phyloP scores from a whole-genome alignment of 371 early-diverging fungal genomes.

The Mortierella sp. region DNA sequence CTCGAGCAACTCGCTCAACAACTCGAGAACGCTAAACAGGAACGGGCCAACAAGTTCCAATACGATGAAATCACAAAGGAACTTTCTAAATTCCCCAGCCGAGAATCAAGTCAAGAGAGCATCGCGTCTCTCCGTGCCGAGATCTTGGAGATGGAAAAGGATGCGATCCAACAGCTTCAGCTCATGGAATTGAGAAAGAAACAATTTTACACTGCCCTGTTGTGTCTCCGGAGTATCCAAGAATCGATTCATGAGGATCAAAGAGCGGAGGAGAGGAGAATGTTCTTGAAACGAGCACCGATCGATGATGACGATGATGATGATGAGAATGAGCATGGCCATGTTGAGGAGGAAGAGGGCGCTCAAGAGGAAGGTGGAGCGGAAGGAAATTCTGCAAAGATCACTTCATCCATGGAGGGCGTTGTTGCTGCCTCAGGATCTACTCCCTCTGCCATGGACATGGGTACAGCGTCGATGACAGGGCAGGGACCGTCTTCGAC shows the following conservation, averaged over 20 bases:
- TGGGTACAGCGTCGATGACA: neutral
- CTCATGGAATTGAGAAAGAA: conserved; percentile 36
- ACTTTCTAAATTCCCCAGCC: conserved; percentile 29
- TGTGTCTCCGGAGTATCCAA: conserved; percentile 31
- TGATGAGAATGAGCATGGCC: conserved; percentile 1
- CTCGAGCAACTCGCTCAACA: conserved; percentile 29
- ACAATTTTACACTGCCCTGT: conserved; percentile 39
- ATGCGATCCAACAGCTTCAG: conserved; percentile 20
- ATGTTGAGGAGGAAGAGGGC: conserved; percentile 12
- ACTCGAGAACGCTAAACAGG: conserved; percentile 37
- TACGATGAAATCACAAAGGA: conserved; percentile 37
- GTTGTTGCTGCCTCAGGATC: neutral
- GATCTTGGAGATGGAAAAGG: conserved; percentile 36
- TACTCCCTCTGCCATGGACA: neutral
- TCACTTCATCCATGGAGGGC: neutral
- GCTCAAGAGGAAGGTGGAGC: neutral
- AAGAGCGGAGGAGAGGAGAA: conserved; percentile 30
- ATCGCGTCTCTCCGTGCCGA: conserved; percentile 28
- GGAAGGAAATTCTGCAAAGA: neutral
- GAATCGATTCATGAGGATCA: conserved; percentile 49
- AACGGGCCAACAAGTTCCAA: conserved; percentile 42
- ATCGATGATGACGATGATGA: conserved; percentile 22
- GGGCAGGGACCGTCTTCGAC: neutral
- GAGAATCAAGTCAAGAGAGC: conserved; percentile 24
- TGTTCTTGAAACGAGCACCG: conserved; percentile 21